These are phyloP conservation scores for Coemansia sp. DNA, from an alignment of 192 early-diverging fungal species.

Conservation along the genomic window DNA sequence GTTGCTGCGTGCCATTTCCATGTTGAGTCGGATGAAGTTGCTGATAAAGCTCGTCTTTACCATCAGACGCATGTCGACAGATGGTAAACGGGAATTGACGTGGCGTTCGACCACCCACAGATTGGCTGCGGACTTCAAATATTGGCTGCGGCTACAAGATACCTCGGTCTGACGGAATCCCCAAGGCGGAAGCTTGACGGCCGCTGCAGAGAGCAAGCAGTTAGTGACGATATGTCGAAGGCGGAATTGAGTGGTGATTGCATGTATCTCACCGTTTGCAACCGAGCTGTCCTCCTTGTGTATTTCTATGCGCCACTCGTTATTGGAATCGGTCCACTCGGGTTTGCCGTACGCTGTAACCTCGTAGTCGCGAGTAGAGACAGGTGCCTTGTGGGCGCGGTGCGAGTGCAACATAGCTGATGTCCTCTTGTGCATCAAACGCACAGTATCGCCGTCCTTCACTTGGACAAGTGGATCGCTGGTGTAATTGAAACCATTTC, in stretches of 20 bases:
- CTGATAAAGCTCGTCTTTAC: slow-evolving; percentile 39
- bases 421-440: slow-evolving; percentile 68
- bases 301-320: slow-evolving; percentile 60
- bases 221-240: slow-evolving; percentile 74
- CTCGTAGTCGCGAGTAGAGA: slow-evolving; percentile 67
- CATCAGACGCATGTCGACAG: slow-evolving; percentile 31
- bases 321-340: slow-evolving; percentile 69
- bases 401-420: slow-evolving; percentile 60
- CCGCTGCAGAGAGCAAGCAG: slow-evolving; percentile 76
- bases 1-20: slow-evolving; percentile 53
- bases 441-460: slow-evolving; percentile 74
- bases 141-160: slow-evolving; percentile 82
- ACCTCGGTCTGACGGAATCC: slow-evolving; percentile 85
- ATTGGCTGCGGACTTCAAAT: slow-evolving; percentile 46
- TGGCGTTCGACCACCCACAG: slow-evolving; percentile 57
- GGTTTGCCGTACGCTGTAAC: slow-evolving; percentile 60
- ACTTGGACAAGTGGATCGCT: slow-evolving; percentile 56
- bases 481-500: slow-evolving; percentile 38
- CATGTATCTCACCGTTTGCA: slow-evolving; percentile 54
- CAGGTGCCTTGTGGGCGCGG: slow-evolving; percentile 57
- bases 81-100: slow-evolving; percentile 32
- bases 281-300: slow-evolving; percentile 45
- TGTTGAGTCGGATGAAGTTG: slow-evolving; percentile 45
- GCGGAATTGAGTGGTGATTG: slow-evolving; percentile 65
- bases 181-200: slow-evolving; percentile 78